phyloP scores from a whole-genome alignment of 768 basidiomycete species.

The Cystofilobasidium bisporidii region DNA sequence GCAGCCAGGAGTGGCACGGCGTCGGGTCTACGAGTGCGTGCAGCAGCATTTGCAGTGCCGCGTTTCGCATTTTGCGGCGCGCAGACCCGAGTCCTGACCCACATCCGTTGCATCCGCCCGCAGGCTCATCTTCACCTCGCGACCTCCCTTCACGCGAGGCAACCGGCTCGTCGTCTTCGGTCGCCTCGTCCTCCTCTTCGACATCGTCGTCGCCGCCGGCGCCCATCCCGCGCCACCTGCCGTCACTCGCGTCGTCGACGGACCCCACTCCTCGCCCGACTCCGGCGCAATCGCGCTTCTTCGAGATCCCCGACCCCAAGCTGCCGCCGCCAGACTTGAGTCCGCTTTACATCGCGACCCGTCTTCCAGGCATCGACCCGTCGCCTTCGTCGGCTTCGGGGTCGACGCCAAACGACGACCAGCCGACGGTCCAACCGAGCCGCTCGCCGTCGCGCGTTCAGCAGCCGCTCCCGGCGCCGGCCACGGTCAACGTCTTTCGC shows the following conservation, averaged over 20 bases:
- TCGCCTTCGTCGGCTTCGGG: background rate
- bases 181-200: background rate
- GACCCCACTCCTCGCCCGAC: background rate
- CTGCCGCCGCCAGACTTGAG: constrained; percentile 1
- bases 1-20: constrained; percentile 7
- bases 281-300: background rate
- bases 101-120: too few species aligned
- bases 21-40: background rate
- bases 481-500: background rate
- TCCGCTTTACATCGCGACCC: background rate
- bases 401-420: background rate
- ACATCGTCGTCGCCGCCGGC: background rate
- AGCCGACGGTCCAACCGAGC: background rate
- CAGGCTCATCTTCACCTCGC: background rate
- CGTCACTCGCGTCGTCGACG: background rate
- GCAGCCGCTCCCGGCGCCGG: background rate
- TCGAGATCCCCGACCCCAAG: constrained; percentile 2
- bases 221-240: background rate
- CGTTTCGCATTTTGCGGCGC: too few species aligned
- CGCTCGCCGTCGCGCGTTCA: background rate
- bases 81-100: too few species aligned
- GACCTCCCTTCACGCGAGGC: background rate
- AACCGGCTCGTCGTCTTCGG: background rate
- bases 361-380: background rate
- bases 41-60: too few species aligned